phyloP scores from a whole-genome alignment of 805 yeast genomes.

The Dipodascus albidus region DNA sequence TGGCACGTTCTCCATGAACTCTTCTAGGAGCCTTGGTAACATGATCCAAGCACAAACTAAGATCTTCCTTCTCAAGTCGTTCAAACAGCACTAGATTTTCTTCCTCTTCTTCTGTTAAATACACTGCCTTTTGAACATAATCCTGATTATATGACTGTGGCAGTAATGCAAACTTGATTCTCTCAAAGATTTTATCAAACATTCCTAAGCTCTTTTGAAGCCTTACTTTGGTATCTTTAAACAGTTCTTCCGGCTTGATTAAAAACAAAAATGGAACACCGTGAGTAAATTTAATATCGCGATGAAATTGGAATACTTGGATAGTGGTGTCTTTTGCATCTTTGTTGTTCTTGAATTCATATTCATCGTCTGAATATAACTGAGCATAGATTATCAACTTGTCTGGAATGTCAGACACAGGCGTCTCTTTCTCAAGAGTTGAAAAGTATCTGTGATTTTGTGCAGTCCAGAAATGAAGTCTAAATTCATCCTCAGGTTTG shows the following conservation, averaged over 20 bases:
- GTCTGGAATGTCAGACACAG: conserved; percentile 31
- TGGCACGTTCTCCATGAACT: conserved; percentile 41
- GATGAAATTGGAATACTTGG: conserved; percentile 67
- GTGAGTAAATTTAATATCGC: conserved; percentile 53
- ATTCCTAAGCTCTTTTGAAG: conserved; percentile 61
- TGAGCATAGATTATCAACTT: conserved; percentile 35
- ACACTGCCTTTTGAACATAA: conserved; percentile 26
- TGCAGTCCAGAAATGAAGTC: conserved; percentile 25
- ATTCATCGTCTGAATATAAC: conserved; percentile 31
- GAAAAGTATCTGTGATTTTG: conserved; percentile 21
- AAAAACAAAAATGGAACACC: conserved; percentile 79
- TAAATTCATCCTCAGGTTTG: conserved; percentile 29
- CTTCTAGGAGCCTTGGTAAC: conserved; percentile 67
- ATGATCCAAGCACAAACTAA: conserved; percentile 70
- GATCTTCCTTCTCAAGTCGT: conserved; percentile 34
- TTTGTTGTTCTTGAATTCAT: conserved; percentile 17
- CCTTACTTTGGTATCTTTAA: conserved; percentile 51
- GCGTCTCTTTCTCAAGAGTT: conserved; percentile 26
- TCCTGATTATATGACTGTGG: conserved; percentile 7
- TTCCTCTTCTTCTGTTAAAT: conserved; percentile 29
- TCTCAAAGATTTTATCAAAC: conserved; percentile 70
- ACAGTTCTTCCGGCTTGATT: conserved; percentile 55
- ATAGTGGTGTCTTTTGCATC: conserved; percentile 30
- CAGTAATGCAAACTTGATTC: conserved; percentile 56
- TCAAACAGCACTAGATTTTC: conserved; percentile 47